These are phyloP conservation scores for Closterium sp. DNA, from an alignment of 139 green algal genomes.

Conservation along the genomic window DNA sequence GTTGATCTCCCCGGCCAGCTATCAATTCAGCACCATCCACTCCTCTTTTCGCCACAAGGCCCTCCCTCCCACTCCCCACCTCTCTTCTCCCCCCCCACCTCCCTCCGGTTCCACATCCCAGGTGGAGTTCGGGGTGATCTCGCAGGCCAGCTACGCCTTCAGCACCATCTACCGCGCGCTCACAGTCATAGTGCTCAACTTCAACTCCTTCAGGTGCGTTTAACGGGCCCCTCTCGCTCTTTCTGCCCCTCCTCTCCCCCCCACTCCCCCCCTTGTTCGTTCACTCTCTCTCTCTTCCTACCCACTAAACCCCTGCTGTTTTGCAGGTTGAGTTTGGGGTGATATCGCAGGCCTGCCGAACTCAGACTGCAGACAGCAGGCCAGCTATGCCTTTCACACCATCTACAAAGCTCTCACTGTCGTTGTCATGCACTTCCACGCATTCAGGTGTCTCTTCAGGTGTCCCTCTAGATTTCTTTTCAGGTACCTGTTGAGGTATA, in stretches of 20 bases:
- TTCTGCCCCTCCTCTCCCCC: not conserved
- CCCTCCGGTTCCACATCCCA: not conserved
- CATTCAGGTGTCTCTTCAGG: too few relatives aligned
- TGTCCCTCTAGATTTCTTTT: too few relatives aligned
- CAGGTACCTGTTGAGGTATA: too few relatives aligned
- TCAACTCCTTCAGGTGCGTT: conserved; percentile 57
- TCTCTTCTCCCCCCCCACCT: not conserved
- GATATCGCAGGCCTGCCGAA: conserved; percentile 69
- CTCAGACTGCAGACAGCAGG: too few relatives aligned
- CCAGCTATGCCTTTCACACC: conserved; percentile 59
- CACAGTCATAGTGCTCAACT: conserved; percentile 57
- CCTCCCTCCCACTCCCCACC: too few relatives aligned
- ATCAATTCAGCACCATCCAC: too few relatives aligned
- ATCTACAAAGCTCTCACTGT: conserved; percentile 66
- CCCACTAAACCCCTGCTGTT: not conserved
- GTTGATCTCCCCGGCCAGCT: too few relatives aligned
- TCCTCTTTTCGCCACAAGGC: too few relatives aligned
- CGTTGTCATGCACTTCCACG: not conserved
- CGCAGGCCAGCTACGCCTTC: conserved; percentile 65
- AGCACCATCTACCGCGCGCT: conserved; percentile 63
- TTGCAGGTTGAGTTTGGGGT: conserved; percentile 68
- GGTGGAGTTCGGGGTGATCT: conserved; percentile 73
- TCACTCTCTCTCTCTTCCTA: not conserved
- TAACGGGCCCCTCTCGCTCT: not conserved
- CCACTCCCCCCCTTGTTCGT: not conserved